phyloP scores from a whole-genome alignment of 2,329 filamentous ascomycete species.

The Ceratocystis cacaofunesta region DNA sequence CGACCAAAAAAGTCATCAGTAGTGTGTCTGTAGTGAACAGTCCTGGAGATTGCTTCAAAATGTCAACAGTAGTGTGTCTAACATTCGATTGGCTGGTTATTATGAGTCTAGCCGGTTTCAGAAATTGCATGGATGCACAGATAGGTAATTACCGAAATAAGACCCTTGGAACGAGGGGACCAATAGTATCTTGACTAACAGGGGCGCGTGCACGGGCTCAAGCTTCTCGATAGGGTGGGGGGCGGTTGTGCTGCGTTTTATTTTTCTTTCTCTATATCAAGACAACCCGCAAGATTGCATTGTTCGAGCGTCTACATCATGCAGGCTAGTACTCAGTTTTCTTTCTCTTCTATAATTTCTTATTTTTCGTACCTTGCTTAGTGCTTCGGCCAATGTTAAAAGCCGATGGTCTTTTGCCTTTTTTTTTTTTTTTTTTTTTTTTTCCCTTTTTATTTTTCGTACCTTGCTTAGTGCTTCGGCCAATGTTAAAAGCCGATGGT shows the following conservation, averaged over 20 bases:
- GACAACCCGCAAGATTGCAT: background rate
- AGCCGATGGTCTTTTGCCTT: background rate
- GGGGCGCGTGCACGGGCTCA: background rate
- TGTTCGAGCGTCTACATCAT: background rate
- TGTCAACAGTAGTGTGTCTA: background rate
- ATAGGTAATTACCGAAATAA: constrained; percentile 4
- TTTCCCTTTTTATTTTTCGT: background rate
- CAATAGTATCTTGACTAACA: background rate
- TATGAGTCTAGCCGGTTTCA: background rate
- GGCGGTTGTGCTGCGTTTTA: background rate
- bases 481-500: background rate
- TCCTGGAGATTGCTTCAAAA: background rate
- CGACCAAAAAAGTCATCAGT: background rate
- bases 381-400: background rate
- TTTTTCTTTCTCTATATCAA: background rate
- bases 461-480: no score
- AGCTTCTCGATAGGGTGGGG: no score
- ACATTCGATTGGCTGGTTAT: background rate
- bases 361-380: background rate
- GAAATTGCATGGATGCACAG: background rate
- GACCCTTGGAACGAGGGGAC: background rate
- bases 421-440: no score
- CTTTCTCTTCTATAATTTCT: background rate
- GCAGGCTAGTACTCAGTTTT: background rate
- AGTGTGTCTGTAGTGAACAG: background rate